A percentile compares a stretch with the other conserved stretches of the same genome.
phyloP scores from a whole-genome alignment of 1,139 yeast genomes.

The Geotrichum siamense region DNA sequence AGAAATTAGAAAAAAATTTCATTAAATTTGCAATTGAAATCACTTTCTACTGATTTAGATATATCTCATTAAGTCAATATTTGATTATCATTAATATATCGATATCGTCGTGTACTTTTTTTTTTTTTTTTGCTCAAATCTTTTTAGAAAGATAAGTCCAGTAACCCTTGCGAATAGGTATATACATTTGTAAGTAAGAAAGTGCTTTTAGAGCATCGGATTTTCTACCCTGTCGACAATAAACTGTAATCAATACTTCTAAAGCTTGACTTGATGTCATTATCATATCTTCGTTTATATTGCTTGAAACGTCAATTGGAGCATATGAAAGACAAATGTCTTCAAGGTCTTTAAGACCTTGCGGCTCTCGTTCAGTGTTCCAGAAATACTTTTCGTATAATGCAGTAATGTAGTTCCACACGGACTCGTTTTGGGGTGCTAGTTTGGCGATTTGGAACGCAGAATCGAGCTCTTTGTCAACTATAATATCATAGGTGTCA shows the following conservation, averaged over 20 bases:
- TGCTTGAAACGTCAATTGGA: slow-evolving; percentile 9
- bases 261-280: slow-evolving; percentile 57
- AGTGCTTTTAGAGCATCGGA: slow-evolving; percentile 42
- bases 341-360: slow-evolving; percentile 26
- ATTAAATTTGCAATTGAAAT: too few relatives aligned
- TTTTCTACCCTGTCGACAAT: slow-evolving; percentile 31
- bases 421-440: slow-evolving; percentile 68
- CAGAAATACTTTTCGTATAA: slow-evolving; percentile 38
- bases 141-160: slow-evolving; percentile 50
- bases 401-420: slow-evolving; percentile 80
- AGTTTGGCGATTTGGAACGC: slow-evolving; percentile 43
- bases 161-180: slow-evolving; percentile 60
- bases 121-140: too few relatives aligned
- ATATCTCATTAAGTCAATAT: too few relatives aligned
- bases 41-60: too few relatives aligned
- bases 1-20: too few relatives aligned
- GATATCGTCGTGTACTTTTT: too few relatives aligned
- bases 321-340: slow-evolving; percentile 11
- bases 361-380: background rate
- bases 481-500: slow-evolving; percentile 5
- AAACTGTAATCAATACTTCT: slow-evolving; percentile 54
- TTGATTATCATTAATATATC: too few relatives aligned
- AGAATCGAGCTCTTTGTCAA: slow-evolving; percentile 37
- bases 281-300: slow-evolving; percentile 5
- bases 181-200: slow-evolving; percentile 47